A percentile compares a stretch with the other conserved stretches of the same genome.
These are phyloP conservation scores for Camellia lanceoleosa DNA, from an alignment of 148 eudicot genomes.

Conservation along the genomic window DNA sequence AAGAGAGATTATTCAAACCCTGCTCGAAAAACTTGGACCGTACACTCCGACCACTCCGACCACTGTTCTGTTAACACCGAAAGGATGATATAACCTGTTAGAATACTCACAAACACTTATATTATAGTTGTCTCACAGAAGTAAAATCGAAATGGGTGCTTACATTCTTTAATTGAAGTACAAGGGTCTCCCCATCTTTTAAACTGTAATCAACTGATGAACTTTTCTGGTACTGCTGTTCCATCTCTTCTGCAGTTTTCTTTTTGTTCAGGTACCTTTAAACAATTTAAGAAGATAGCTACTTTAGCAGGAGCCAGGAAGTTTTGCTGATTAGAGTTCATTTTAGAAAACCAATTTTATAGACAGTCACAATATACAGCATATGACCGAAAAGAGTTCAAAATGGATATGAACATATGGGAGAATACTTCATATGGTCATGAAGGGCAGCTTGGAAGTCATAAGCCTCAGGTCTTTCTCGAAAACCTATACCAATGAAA, in stretches of 20 bases:
- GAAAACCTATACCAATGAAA: constrained; percentile 90
- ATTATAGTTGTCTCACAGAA: not conserved
- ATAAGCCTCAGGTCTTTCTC: constrained; percentile 92
- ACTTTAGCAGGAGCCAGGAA: not conserved
- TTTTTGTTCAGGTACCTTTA: constrained; percentile 87
- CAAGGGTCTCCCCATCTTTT: constrained; percentile 91
- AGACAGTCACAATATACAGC: not conserved
- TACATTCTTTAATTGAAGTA: constrained; percentile 79
- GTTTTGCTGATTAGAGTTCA: not conserved
- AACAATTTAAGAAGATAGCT: not conserved
- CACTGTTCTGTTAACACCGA: constrained; percentile 49
- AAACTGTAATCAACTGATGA: constrained; percentile 91
- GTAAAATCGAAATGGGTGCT: constrained; percentile 4
- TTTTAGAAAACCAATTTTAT: not conserved
- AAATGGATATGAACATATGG: constrained; percentile 1
- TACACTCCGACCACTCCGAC: constrained; percentile 33
- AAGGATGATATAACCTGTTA: constrained; percentile 9
- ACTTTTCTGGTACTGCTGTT: constrained; percentile 75
- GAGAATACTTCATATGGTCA: constrained; percentile 91
- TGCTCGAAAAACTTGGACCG: constrained; percentile 70
- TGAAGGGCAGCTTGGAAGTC: constrained; percentile 99
- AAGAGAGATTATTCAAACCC: constrained; percentile 50
- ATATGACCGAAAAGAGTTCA: not conserved
- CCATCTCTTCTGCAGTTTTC: constrained; percentile 99
- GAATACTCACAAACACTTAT: not conserved